phyloP scores from a whole-genome alignment of 2,329 filamentous ascomycete species.

The Helicocarpus griseus region DNA sequence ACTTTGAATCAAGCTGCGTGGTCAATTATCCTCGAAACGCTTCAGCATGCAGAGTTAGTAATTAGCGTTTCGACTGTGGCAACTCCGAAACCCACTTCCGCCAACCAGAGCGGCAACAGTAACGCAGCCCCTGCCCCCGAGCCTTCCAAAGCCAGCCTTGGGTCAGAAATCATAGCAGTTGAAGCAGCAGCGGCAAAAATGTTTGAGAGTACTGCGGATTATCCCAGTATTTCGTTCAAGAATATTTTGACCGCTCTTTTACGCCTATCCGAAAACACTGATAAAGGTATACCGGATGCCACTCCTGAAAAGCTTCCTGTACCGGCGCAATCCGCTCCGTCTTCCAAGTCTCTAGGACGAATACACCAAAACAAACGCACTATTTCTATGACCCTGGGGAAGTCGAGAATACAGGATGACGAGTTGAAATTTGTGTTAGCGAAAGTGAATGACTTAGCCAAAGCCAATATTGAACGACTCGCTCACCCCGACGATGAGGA shows the following conservation, averaged over 20 bases:
- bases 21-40: constrained; percentile 81
- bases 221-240: constrained; percentile 71
- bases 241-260: constrained; percentile 69
- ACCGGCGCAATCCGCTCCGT: constrained; percentile 16
- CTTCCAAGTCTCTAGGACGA: constrained; percentile 18
- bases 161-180: constrained; percentile 74
- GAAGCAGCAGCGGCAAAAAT: constrained; percentile 77
- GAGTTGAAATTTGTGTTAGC: constrained; percentile 51
- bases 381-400: constrained; percentile 32
- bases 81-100: constrained; percentile 19
- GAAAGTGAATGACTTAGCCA: constrained; percentile 63
- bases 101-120: constrained; percentile 21
- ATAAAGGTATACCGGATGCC: constrained; percentile 38
- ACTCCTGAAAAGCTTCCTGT: constrained; percentile 47
- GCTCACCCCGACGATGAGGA: constrained; percentile 54
- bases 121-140: constrained; percentile 26
- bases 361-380: constrained; percentile 30
- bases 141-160: constrained; percentile 54
- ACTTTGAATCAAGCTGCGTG: constrained; percentile 69
- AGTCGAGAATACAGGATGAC: constrained; percentile 33
- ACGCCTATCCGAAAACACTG: constrained; percentile 47
- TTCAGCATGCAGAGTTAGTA: constrained; percentile 87
- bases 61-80: constrained; percentile 40
- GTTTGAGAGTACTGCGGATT: constrained; percentile 86
- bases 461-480: constrained; percentile 66